Evolutionary conservation across 352 stramenopile genomes (phyloP).

Genomic region (Aphanomyces euteiches): DNA sequence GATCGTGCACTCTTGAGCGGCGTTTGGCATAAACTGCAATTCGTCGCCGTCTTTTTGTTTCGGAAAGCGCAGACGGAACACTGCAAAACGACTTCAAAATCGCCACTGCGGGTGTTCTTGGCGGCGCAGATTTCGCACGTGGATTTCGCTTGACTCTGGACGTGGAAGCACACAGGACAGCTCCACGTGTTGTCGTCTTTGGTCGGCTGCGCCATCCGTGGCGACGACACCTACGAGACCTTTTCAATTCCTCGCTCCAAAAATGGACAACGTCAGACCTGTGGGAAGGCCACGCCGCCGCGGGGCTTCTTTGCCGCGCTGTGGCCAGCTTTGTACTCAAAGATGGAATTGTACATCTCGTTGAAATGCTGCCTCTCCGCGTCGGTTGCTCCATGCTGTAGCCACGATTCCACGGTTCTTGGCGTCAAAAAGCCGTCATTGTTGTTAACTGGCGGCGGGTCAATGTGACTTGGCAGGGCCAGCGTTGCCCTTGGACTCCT

Average conservation of each 20-base stretch:
- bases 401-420: conserved; percentile 17
- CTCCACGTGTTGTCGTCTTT: conserved; percentile 38
- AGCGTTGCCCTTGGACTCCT: too few species aligned
- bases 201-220: background rate
- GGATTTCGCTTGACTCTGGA: conserved; percentile 44
- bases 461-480: too few species aligned
- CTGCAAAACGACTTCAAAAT: conserved; percentile 51
- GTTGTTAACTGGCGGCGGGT: conserved; percentile 19
- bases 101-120: conserved; percentile 55
- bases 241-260: too few species aligned
- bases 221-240: background rate
- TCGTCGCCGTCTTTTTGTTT: conserved; percentile 44
- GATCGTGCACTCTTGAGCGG: conserved; percentile 31
- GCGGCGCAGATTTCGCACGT: conserved; percentile 73
- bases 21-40: conserved; percentile 55
- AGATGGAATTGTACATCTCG: conserved; percentile 29
- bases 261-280: too few species aligned
- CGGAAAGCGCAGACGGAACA: conserved; percentile 63
- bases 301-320: background rate
- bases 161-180: conserved; percentile 69
- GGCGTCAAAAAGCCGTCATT: background rate
- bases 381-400: conserved; percentile 1
- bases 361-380: conserved; percentile 19
- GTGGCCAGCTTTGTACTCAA: conserved; percentile 12
- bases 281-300: background rate